These are phyloP conservation scores for Sporodiniella umbellata DNA, from an alignment of 371 early-diverging fungal species.

Conservation along the genomic window DNA sequence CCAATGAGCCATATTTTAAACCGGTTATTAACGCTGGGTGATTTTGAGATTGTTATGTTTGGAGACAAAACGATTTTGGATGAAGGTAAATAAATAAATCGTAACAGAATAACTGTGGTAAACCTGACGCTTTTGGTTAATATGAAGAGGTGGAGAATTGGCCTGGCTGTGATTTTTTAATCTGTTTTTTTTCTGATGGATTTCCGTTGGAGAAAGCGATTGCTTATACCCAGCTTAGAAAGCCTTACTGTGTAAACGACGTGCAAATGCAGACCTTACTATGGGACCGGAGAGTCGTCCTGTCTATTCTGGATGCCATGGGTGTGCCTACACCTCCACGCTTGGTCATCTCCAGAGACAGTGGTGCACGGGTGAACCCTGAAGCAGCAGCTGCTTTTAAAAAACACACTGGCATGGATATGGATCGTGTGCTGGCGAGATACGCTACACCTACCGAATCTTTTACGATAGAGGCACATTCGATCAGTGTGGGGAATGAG, in stretches of 20 bases:
- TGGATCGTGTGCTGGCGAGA: slow-evolving; percentile 36
- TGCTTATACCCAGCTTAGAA: slow-evolving; percentile 78
- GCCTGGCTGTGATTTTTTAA: slow-evolving; percentile 96
- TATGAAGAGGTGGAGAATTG: slow-evolving; percentile 87
- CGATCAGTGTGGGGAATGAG: slow-evolving; percentile 67
- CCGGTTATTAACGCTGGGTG: slow-evolving; percentile 68
- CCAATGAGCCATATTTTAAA: slow-evolving; percentile 98
- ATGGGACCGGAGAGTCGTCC: slow-evolving; percentile 89
- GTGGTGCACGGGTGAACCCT: slow-evolving; percentile 55
- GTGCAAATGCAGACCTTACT: slow-evolving; percentile 88
- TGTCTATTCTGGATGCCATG: slow-evolving; percentile 79
- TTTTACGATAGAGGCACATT: slow-evolving; percentile 50
- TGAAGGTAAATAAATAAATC: slow-evolving; percentile 63
- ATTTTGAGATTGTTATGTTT: slow-evolving; percentile 89
- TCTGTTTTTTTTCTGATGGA: slow-evolving; percentile 94
- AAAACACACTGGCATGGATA: slow-evolving; percentile 51
- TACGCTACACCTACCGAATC: slow-evolving; percentile 24
- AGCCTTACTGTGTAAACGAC: slow-evolving; percentile 91
- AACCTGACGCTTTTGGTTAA: neutral
- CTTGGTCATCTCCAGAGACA: slow-evolving; percentile 74
- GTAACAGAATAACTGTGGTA: no score
- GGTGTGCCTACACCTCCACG: slow-evolving; percentile 89
- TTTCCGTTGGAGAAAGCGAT: slow-evolving; percentile 96
- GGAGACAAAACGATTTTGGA: slow-evolving; percentile 96
- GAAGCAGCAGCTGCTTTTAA: slow-evolving; percentile 38